Evolutionary conservation across 2,329 filamentous ascomycete genomes (phyloP), one percentile per base, ranked within the genome.

Genomic region (Trichoderma asperellum): DNA sequence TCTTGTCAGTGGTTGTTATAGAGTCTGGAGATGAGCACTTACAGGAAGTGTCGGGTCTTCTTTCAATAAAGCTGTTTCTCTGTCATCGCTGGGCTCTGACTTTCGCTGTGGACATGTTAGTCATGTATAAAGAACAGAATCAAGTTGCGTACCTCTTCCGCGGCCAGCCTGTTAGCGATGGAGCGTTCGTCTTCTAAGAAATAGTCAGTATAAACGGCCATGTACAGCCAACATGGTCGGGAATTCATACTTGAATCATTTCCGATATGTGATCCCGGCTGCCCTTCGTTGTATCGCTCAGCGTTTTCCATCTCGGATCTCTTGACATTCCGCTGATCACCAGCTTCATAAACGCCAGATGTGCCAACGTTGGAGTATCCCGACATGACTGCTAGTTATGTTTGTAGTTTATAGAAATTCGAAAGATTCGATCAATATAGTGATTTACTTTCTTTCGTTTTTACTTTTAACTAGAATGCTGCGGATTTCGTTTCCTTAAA

Each of bases 211-310:
- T 59, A 14, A 52, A 24, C 27, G 27, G 6, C 14, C 21, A 4
- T 14, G 12, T 1, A 24, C 4, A 18, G n/a, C 16, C 16, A n/a
- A 11, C 12, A 18, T n/a, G 27, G 5, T 6, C 4, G 35, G 34
- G 14, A 27, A 16, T 2, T 53, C 86, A 71, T 86, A 94, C 92
- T 95, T 61, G 92, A 88, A 78, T 96, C 92, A 68, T 86, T 85
- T 72, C 85, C 83, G 71, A 85, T 79, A 80, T 96, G 92, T 64
- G 90, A 90, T 78, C 92, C 83, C 70, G 85, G 79, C 78, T 90
- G 84, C 74, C 93, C 92, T 82, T 95, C 91, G 71, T 94, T 83
- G 82, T 88, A 96, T 70, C 88, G 85, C 63, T 87, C 82, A 24
- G 84, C 80, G 53, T 84, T 82, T 29, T 85, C 78, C 47, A 76